Conservation (phyloP, 2,329 filamentous ascomycete species). For the Kalmusia sp. region DNA sequence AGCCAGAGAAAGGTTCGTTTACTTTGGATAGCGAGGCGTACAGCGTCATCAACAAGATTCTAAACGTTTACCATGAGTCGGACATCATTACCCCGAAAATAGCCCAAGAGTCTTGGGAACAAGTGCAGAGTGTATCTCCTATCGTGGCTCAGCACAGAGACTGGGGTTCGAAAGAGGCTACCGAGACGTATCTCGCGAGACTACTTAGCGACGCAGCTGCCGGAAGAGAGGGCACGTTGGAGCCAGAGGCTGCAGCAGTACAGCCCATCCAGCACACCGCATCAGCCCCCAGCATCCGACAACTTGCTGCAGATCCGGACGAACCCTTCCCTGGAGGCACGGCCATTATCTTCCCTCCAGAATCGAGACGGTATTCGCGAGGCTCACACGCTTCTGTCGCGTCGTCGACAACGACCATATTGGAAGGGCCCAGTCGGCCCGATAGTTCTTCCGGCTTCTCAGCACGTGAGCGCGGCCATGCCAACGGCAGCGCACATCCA, state of each 20-base stretch:
- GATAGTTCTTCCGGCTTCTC: conserved; percentile 39
- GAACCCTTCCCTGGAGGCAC: conserved; percentile 39
- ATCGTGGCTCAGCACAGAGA: conserved; percentile 60
- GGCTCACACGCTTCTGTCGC: conserved; percentile 34
- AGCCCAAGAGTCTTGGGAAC: conserved; percentile 47
- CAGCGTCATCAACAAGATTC: conserved; percentile 49
- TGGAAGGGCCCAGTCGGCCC: conserved; percentile 40
- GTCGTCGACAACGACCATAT: conserved; percentile 39
- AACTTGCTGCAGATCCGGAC: conserved; percentile 30
- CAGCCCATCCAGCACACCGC: conserved; percentile 15
- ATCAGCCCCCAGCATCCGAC: conserved; percentile 25
- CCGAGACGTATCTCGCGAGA: conserved; percentile 62
- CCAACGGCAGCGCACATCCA: conserved; percentile 35
- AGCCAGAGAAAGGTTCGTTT: conserved; percentile 30
- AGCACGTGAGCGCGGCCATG: conserved; percentile 41
- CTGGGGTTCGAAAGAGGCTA: conserved; percentile 63
- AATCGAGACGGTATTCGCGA: conserved; percentile 44
- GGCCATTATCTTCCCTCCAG: conserved; percentile 45
- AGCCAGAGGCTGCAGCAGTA: conserved; percentile 6
- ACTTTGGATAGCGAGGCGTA: conserved; percentile 52
- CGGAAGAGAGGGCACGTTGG: conserved; percentile 37
- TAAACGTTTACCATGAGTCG: conserved; percentile 51
- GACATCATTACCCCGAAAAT: conserved; percentile 47
- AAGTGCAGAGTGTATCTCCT: conserved; percentile 57
- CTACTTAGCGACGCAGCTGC: conserved; percentile 49